These are phyloP conservation scores for Hydnum rufescens DNA, from an alignment of 768 basidiomycete genomes.

Conservation along the genomic window DNA sequence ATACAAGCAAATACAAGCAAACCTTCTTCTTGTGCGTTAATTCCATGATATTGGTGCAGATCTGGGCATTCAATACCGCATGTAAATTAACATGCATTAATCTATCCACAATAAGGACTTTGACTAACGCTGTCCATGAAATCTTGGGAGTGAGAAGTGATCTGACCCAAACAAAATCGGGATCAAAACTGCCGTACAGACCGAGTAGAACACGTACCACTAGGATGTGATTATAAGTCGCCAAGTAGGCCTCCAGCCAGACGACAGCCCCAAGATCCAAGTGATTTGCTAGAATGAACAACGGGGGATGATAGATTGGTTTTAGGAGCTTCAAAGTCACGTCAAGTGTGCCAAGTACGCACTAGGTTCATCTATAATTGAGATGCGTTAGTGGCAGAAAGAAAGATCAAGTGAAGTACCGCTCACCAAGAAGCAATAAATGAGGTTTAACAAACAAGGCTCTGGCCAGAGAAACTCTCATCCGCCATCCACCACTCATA, in stretches of 20 bases:
- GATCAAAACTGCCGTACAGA: not conserved
- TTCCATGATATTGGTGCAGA: slow-evolving; percentile 98
- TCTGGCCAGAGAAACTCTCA: slow-evolving; percentile 92
- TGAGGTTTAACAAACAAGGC: slow-evolving; percentile 96
- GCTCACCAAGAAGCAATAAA: slow-evolving; percentile 79
- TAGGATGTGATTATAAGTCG: slow-evolving; percentile 96
- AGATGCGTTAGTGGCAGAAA: not conserved
- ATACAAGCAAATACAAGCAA: not conserved
- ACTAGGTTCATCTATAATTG: slow-evolving; percentile 13
- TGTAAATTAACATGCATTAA: too few relatives aligned
- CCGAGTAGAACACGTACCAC: slow-evolving; percentile 23
- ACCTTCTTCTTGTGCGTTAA: slow-evolving; percentile 73
- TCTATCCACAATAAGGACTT: not conserved
- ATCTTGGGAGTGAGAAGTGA: slow-evolving; percentile 97
- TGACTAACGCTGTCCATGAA: slow-evolving; percentile 68
- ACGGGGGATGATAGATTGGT: not conserved
- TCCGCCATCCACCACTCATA: slow-evolving; percentile 98
- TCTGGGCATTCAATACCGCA: slow-evolving; percentile 3
- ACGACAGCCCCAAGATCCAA: slow-evolving; percentile 95
- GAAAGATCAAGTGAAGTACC: slow-evolving; percentile 10
- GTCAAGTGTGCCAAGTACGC: not conserved
- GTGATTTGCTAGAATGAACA: slow-evolving; percentile 48
- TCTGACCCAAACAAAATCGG: slow-evolving; percentile 13
- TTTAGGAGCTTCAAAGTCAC: not conserved
- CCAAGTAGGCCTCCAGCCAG: slow-evolving; percentile 95